A percentile compares a stretch with the other conserved stretches of the same genome.
phyloP scores from a whole-genome alignment of 176 grass and related monocot species.

The Guadua angustifolia region DNA sequence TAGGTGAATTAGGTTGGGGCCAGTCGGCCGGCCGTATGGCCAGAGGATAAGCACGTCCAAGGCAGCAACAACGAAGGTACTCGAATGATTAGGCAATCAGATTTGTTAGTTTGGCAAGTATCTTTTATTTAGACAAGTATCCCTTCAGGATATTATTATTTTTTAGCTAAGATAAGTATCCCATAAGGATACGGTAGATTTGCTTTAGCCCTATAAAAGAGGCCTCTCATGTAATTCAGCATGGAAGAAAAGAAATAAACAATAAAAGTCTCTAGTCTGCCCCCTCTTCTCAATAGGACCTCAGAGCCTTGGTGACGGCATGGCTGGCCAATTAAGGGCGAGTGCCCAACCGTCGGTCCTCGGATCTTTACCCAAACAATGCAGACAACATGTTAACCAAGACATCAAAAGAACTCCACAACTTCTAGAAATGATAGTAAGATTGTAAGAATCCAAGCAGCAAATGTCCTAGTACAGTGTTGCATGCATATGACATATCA shows the following conservation, averaged over 20 bases:
- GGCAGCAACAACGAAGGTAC: background rate
- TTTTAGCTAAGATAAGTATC: too few species aligned
- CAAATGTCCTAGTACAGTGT: background rate
- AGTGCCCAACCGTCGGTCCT: too few species aligned
- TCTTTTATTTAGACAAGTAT: background rate
- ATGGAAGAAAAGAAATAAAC: too few species aligned
- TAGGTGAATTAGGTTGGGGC: background rate
- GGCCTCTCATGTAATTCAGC: too few species aligned
- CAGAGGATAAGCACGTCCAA: background rate
- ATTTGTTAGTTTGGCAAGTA: background rate
- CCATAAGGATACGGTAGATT: too few species aligned
- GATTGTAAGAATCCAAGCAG: background rate
- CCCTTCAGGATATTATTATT: background rate
- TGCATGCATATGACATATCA: constrained; percentile 1
- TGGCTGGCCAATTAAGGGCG: too few species aligned
- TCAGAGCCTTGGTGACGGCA: too few species aligned
- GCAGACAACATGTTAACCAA: background rate
- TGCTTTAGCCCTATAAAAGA: too few species aligned
- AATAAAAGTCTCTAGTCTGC: too few species aligned
- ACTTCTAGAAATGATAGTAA: background rate
- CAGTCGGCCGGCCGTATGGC: background rate
- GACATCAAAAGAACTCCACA: background rate
- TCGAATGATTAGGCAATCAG: background rate
- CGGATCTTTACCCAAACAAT: too few species aligned
- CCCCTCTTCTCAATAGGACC: too few species aligned